A percentile compares a stretch with the other conserved stretches of the same genome.
Evolutionary conservation across 176 grass and related monocot genomes (phyloP).

Genomic region (Zea mays): DNA sequence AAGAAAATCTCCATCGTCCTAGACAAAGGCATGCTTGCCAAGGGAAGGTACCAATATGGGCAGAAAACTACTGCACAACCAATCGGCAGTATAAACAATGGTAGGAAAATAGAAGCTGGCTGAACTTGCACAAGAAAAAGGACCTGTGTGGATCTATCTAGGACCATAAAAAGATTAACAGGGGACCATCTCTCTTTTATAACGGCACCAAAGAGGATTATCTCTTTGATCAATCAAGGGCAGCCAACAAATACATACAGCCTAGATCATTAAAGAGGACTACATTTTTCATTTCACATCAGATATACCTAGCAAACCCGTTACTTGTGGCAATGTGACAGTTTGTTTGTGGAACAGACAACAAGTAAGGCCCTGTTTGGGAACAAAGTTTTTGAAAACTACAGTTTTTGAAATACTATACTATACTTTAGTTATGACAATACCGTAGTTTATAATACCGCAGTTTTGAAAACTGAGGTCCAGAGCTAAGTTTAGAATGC

Average conservation of each 20-base stretch:
- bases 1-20: neutral
- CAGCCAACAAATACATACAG: neutral
- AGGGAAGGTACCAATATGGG: neutral
- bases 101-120: neutral
- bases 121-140: conserved; percentile 23
- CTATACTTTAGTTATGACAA: too few species aligned
- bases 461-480: too few species aligned
- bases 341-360: neutral
- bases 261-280: neutral
- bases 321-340: neutral
- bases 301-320: neutral
- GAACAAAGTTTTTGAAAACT: too few species aligned
- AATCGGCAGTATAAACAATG: neutral
- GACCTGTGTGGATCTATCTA: conserved; percentile 3
- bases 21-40: neutral
- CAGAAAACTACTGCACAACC: conserved; percentile 10
- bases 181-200: neutral
- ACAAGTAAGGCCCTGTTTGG: too few species aligned
- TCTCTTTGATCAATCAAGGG: too few species aligned
- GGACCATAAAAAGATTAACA: neutral
- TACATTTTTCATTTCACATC: neutral
- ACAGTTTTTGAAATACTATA: too few species aligned
- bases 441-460: too few species aligned
- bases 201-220: neutral
- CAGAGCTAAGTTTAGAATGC: too few species aligned